Evolutionary conservation across 352 stramenopile species (phyloP), one percentile per base, ranked within the genome.

Genomic region (Thraustotheca clavata): DNA sequence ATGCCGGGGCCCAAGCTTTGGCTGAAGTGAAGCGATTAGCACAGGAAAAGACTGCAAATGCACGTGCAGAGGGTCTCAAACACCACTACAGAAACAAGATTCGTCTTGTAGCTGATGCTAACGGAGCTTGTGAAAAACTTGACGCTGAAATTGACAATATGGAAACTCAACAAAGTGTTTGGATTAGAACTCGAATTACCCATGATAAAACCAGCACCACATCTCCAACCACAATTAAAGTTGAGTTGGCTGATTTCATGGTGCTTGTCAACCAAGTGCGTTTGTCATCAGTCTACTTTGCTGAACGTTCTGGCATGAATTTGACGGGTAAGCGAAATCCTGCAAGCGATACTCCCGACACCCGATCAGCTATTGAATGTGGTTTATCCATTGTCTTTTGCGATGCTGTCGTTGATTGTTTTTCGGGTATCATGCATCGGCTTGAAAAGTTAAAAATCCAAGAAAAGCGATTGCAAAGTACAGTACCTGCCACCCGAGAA

Each of bases 21-120:
- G 73, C 71, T 3, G 85, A 94, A 79, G 83, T 82, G 0, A 63
- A 88, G 60, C 76, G 83, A 43, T 52, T 92, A 49, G 77, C 71
- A 1, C 60, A 67, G 33, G 72, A 78, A n/a, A 92, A 94, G 71
- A 57, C 80, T 1, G 80, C 85, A 18, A 91, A 91, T 61, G 77
- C 80, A 2, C 85, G 85, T 55, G 72, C 77, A 7, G 57, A 65
- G 29, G 78, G 73, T 8, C 69, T 94, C 50, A 94, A 94, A 71
- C 88, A 91, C 65, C 85, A 94, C 67, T 94, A 94, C 73, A 88
- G 88, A 61, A 88, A 88, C 60, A 91, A 93, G 36, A 77, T 93
- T 38, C 82, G 82, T 46, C 66, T 90, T 5, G 81, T 86, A 50
- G 85, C 85, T 12, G 85, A 91, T 71, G 85, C 85, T 6, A 94